Evolutionary conservation across 2,329 filamentous ascomycete genomes (phyloP).

Genomic region (Thielaviopsis punctulata): DNA sequence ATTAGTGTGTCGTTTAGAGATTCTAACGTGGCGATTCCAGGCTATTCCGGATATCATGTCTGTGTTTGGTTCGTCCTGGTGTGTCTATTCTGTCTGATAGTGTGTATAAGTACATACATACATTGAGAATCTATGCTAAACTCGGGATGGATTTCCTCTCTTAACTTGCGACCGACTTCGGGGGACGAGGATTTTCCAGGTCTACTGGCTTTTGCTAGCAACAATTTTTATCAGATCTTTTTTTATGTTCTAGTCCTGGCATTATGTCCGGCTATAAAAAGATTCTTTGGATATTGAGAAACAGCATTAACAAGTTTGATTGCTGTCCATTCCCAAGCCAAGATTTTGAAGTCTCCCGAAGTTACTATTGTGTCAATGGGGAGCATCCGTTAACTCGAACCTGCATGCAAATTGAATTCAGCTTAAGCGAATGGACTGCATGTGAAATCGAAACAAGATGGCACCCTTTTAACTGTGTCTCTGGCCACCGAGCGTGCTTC

Average conservation of each 20-base stretch:
- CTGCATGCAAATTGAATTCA: neutral
- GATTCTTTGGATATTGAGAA: too few relatives aligned
- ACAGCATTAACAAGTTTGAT: neutral
- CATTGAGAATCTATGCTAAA: neutral
- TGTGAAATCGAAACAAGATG: neutral
- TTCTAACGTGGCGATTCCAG: neutral
- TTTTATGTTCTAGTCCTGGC: neutral
- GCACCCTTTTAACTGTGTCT: neutral
- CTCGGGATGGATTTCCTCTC: neutral
- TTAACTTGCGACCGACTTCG: neutral
- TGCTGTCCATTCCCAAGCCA: neutral
- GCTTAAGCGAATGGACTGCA: neutral
- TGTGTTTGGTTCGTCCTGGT: neutral
- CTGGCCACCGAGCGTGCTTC: neutral
- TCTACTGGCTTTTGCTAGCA: neutral
- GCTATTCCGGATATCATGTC: neutral
- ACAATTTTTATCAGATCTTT: neutral
- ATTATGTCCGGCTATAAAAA: neutral
- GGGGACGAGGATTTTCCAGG: neutral
- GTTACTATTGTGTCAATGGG: neutral
- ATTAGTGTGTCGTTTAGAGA: neutral
- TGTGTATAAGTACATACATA: neutral
- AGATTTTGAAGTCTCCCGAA: neutral
- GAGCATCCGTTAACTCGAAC: neutral
- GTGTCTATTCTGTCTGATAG: neutral